Evolutionary conservation across 177 flowering plant genomes (phyloP), one percentile per base, ranked within the genome.

Genomic region (Vitis hybrid): DNA sequence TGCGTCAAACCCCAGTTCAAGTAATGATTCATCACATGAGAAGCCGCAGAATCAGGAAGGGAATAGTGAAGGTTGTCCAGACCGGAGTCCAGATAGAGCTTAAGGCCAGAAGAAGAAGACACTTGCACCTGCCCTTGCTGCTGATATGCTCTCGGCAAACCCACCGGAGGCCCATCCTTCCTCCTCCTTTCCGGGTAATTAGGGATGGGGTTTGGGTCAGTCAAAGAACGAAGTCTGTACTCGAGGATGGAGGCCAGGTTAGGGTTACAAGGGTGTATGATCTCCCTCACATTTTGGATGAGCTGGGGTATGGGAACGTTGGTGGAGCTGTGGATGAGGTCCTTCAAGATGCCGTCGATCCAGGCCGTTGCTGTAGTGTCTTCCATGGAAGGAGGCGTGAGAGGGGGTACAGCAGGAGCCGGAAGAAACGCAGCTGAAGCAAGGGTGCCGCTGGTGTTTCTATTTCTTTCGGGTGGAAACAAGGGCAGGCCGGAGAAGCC

Each of bases 191-290:
- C 71, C 2, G 67, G 64, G 40, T 62, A 65, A 13, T 34, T 15
- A 30, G 68, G 50, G 6, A 64, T 61, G 50, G 55, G n/a, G 14
- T 52, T 6, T 56, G 67, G 3, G 69, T 83, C 83, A 23, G 77
- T 76, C 45, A 92, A 77, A 2, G 93, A 86, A 1, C 97, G 89
- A 4, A 95, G 91, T n/a, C 99, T 62, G 65, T 79, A 79, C 76
- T 95, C 99, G 18, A 95, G 82, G 21, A 91, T 74, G 23, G 88
- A 52, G 12, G 93, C 99, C 11, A 95, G 91, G 69, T 76, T 80
- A 0, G 98, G 97, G 68, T 93, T 95, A 77, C 97, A 93, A 59
- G 99, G 99, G 64, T 80, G 82, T 68, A 93, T 93, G 63, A 95
- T 89, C 57, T 95, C 97, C 69, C 95, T 75, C 2, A 95, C 98